phyloP scores from a whole-genome alignment of 371 early-diverging fungal species.

The Mucor circinelloides region DNA sequence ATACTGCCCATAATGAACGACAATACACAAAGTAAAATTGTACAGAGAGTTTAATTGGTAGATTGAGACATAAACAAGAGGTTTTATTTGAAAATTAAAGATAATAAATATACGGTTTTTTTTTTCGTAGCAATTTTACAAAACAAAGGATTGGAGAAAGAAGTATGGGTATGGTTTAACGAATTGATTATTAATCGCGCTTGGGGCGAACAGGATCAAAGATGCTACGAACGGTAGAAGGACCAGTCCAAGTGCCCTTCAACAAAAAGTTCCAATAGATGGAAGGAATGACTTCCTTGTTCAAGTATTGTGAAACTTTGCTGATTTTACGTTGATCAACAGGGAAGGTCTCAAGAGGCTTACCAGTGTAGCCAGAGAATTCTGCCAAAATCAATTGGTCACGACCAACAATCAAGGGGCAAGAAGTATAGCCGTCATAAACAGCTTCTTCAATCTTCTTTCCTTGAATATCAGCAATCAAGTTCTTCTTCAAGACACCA shows the following conservation, averaged over 20 bases:
- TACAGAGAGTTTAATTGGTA: too few species aligned
- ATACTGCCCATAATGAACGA: too few species aligned
- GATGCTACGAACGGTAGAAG: conserved; percentile 60
- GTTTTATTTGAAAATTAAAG: background rate
- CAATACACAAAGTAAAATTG: too few species aligned
- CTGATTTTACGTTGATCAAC: conserved; percentile 79
- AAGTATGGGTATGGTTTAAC: background rate
- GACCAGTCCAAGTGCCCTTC: conserved; percentile 82
- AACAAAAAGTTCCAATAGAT: conserved; percentile 82
- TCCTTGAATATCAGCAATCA: conserved; percentile 69
- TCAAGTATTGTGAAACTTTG: conserved; percentile 67
- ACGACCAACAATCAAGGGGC: conserved; percentile 77
- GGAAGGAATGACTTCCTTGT: conserved; percentile 75
- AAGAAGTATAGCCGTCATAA: conserved; percentile 87
- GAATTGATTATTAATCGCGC: conserved; percentile 13
- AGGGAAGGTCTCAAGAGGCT: conserved; percentile 85
- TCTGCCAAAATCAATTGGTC: conserved; percentile 86
- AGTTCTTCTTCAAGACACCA: conserved; percentile 74
- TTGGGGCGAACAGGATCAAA: conserved; percentile 47
- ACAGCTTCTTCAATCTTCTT: conserved; percentile 47
- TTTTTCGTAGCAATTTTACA: background rate
- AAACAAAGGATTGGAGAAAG: conserved; percentile 1
- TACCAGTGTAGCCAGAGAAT: conserved; percentile 82
- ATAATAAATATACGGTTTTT: background rate
- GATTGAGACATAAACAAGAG: background rate